Percentiles rank a stretch among this genome's conserved stretches.
These are phyloP conservation scores for Yamadazyma kitorensis DNA, from an alignment of 805 yeast genomes.

Conservation along the genomic window DNA sequence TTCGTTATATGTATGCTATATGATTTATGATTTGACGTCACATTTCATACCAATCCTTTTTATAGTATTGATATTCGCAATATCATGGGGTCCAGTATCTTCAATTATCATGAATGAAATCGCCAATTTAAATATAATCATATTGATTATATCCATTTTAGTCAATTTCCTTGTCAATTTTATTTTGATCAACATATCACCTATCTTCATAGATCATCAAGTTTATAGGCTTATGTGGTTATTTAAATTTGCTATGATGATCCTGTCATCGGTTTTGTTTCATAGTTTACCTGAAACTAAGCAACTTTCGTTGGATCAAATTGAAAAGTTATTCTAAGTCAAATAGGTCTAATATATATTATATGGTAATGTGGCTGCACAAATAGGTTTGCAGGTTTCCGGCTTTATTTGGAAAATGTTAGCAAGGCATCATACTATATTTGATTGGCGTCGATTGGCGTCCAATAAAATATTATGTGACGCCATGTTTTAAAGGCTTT, in stretches of 20 bases:
- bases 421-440: too few species aligned
- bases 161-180: constrained; percentile 11
- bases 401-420: too few species aligned
- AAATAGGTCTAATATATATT: too few species aligned
- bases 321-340: constrained; percentile 6
- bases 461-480: too few species aligned
- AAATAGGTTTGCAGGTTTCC: too few species aligned
- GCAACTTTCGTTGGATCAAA: constrained; percentile 1
- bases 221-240: constrained; percentile 5
- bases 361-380: too few species aligned
- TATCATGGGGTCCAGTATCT: constrained; percentile 33
- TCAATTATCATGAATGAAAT: constrained; percentile 22
- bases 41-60: constrained; percentile 4
- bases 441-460: too few species aligned
- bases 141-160: constrained; percentile 11
- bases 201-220: constrained; percentile 3
- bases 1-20: background rate
- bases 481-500: too few species aligned
- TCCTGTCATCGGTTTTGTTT: constrained; percentile 5
- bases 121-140: constrained; percentile 20
- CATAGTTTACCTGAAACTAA: constrained; percentile 12
- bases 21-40: constrained; percentile 1
- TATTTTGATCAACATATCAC: constrained; percentile 9
- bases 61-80: constrained; percentile 9
- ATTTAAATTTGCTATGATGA: constrained; percentile 7